Conservation (phyloP, 306 rosid genomes). For the Casuarina cunninghamiana region DNA sequence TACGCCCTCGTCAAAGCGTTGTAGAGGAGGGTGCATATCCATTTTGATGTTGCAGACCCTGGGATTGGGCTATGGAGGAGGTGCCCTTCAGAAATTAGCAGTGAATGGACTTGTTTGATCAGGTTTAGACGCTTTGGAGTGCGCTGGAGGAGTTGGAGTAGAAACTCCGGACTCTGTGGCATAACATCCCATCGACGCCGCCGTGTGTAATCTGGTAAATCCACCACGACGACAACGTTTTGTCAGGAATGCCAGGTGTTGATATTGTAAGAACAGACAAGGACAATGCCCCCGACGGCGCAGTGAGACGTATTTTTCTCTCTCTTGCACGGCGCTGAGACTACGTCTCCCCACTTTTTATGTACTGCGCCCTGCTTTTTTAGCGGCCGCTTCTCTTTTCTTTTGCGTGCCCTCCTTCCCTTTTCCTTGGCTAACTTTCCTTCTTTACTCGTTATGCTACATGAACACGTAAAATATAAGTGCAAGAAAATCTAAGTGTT, state of each 20-base stretch:
- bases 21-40: constrained; percentile 64
- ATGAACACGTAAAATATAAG: too few species aligned
- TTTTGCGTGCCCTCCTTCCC: too few species aligned
- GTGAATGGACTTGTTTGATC: constrained; percentile 65
- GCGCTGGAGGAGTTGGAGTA: constrained; percentile 66
- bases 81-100: constrained; percentile 44
- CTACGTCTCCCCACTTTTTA: too few species aligned
- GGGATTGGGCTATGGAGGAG: constrained; percentile 35
- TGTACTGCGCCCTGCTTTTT: too few species aligned
- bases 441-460: too few species aligned
- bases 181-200: constrained; percentile 11
- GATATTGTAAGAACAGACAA: too few species aligned
- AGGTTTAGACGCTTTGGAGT: constrained; percentile 36
- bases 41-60: constrained; percentile 30
- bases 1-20: constrained; percentile 66
- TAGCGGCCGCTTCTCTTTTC: too few species aligned
- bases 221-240: not conserved
- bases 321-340: too few species aligned
- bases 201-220: too few species aligned
- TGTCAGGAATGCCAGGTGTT: not conserved
- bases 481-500: too few species aligned
- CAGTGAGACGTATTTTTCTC: not conserved
- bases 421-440: too few species aligned
- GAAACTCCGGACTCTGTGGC: constrained; percentile 35
- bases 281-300: not conserved